Conservation (phyloP, 495 filamentous ascomycete genomes). For the Penicillium lividum region DNA sequence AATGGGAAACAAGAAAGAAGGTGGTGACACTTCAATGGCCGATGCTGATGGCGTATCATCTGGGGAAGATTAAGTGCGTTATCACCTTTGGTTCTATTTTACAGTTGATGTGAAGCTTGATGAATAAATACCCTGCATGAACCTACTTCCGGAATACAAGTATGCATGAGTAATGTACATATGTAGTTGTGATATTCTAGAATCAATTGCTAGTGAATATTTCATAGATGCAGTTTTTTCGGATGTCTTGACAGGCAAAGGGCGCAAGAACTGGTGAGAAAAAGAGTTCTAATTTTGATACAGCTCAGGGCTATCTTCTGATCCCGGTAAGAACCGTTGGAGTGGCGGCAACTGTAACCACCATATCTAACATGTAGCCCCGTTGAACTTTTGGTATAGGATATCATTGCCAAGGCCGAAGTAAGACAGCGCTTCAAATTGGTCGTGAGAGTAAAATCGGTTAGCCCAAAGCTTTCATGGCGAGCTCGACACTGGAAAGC, state of each 20-base stretch:
- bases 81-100: not conserved
- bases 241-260: no score
- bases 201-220: not conserved
- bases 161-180: not conserved
- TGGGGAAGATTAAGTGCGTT: constrained; percentile 13
- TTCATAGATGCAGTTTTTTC: no score
- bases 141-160: not conserved
- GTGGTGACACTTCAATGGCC: constrained; percentile 21
- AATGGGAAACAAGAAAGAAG: constrained; percentile 6
- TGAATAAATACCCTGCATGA: not conserved
- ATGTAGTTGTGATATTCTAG: not conserved
- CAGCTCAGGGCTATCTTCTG: not conserved
- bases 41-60: constrained; percentile 28
- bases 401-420: not conserved
- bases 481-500: constrained; percentile 40
- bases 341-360: not conserved
- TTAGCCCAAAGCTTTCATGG: constrained; percentile 50
- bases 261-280: not conserved
- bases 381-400: not conserved
- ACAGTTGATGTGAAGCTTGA: not conserved
- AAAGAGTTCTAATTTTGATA: not conserved
- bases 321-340: not conserved
- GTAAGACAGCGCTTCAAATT: constrained; percentile 6
- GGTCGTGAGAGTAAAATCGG: not conserved
- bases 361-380: not conserved